Evolutionary conservation across 2,329 filamentous ascomycete genomes (phyloP).

Genomic region (Calonectria honghensis): DNA sequence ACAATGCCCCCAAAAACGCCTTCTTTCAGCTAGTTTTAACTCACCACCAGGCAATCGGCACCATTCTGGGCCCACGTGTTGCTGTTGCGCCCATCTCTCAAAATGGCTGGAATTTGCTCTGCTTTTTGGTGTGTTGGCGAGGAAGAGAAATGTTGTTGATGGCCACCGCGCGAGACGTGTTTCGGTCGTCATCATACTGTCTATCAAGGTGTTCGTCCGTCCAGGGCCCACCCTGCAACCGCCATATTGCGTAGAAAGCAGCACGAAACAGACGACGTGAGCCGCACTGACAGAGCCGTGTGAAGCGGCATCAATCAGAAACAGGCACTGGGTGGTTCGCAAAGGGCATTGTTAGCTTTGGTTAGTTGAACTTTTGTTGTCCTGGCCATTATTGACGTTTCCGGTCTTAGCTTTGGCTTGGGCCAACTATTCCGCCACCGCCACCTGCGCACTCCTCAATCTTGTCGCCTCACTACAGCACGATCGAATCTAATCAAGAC

Average conservation of each 20-base stretch:
- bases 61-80: not conserved
- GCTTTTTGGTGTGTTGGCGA: not conserved
- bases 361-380: conserved; percentile 1
- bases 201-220: not conserved
- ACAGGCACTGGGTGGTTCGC: not conserved
- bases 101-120: not conserved
- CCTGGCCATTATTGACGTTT: conserved; percentile 1
- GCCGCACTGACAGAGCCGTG: not conserved
- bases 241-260: not conserved
- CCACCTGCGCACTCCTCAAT: conserved; percentile 1
- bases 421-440: conserved; percentile 1
- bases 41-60: not conserved
- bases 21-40: conserved; percentile 5
- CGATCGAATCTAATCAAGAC: not conserved
- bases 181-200: not conserved
- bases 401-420: not conserved
- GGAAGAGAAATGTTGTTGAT: not conserved
- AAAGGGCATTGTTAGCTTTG: not conserved
- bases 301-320: not conserved
- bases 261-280: too few relatives aligned
- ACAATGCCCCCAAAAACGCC: conserved; percentile 2
- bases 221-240: not conserved
- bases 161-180: not conserved
- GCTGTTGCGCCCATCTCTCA: not conserved
- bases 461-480: not conserved